Conservation (phyloP, 1,284 basidiomycete species). For the Trichosporon sp. region DNA sequence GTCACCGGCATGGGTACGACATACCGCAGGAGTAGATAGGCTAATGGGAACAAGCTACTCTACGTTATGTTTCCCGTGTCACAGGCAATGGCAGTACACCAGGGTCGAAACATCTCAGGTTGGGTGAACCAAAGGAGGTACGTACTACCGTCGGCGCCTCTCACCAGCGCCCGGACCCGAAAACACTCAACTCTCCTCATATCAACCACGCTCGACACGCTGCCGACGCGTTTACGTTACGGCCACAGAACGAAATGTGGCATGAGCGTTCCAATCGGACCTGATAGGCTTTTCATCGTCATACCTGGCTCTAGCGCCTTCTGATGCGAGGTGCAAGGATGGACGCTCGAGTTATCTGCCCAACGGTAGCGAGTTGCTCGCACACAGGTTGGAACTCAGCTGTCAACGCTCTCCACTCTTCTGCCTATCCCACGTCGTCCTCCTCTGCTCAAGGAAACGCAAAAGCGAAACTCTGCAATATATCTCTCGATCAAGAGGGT, state of each 20-base stretch:
- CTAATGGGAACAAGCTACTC: conserved; percentile 14
- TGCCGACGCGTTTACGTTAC: conserved; percentile 1
- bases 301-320: not conserved
- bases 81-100: not conserved
- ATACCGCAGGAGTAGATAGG: conserved; percentile 17
- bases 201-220: not conserved
- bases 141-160: not conserved
- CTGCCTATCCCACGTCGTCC: not conserved
- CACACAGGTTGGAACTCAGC: not conserved
- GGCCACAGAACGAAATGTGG: not conserved
- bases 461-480: conserved; percentile 3
- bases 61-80: conserved; percentile 17
- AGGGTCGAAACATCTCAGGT: not conserved
- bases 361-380: not conserved
- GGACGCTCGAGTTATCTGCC: too few species aligned
- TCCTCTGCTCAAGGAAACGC: not conserved
- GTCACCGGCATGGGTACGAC: not conserved
- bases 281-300: not conserved
- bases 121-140: not conserved
- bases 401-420: not conserved
- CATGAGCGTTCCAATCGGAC: not conserved
- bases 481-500: conserved; percentile 1
- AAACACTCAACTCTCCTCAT: not conserved
- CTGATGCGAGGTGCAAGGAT: not conserved
- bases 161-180: not conserved